A percentile compares a stretch with the other conserved stretches of the same genome.
phyloP scores from a whole-genome alignment of 768 basidiomycete genomes.

The Calocybe gangraenosa region DNA sequence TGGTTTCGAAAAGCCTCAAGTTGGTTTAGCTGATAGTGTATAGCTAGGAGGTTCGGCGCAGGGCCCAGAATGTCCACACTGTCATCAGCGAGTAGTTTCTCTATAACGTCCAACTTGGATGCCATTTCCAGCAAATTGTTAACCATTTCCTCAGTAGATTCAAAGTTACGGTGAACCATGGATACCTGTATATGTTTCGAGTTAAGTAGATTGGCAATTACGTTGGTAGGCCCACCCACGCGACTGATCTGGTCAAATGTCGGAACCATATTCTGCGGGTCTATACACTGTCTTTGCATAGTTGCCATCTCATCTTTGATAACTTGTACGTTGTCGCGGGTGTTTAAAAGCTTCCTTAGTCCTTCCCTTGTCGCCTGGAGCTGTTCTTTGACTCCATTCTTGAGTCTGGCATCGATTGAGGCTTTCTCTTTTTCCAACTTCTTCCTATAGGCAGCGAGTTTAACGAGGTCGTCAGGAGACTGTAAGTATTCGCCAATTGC shows the following conservation, averaged over 20 bases:
- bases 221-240: constrained; percentile 48
- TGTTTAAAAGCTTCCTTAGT: constrained; percentile 73
- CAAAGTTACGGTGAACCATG: constrained; percentile 91
- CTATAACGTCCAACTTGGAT: constrained; percentile 72
- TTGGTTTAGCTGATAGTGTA: constrained; percentile 89
- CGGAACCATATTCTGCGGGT: constrained; percentile 70
- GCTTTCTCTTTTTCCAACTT: constrained; percentile 96
- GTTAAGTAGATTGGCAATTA: neutral
- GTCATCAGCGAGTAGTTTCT: constrained; percentile 74
- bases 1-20: constrained; percentile 93
- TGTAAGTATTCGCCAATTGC: constrained; percentile 88
- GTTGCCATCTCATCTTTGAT: constrained; percentile 85
- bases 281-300: constrained; percentile 71
- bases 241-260: constrained; percentile 96
- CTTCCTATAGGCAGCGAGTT: constrained; percentile 85
- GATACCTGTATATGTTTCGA: constrained; percentile 63
- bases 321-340: constrained; percentile 71
- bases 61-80: constrained; percentile 78
- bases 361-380: constrained; percentile 88
- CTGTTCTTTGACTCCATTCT: constrained; percentile 90
- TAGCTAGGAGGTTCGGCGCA: constrained; percentile 81
- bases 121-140: constrained; percentile 93
- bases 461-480: constrained; percentile 89
- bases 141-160: constrained; percentile 94
- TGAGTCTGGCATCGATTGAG: constrained; percentile 86